These are phyloP conservation scores for Fraxinus americana DNA, from an alignment of 257 asterid species.

Conservation along the genomic window DNA sequence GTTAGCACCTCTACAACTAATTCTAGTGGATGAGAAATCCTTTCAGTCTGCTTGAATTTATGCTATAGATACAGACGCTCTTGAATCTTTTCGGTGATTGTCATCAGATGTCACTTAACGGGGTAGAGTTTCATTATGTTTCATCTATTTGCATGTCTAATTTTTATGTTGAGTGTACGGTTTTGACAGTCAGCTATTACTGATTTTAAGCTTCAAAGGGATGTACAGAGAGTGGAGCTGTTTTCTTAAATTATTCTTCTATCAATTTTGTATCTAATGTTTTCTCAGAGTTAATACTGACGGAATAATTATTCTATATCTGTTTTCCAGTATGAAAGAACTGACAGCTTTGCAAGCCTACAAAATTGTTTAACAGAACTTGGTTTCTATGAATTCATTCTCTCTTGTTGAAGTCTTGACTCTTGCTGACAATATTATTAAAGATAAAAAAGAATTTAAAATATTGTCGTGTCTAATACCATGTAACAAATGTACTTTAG, in stretches of 20 bases:
- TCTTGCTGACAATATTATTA: too few species aligned
- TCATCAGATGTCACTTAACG: not conserved
- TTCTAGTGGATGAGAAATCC: constrained; percentile 45
- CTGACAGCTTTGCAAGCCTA: not conserved
- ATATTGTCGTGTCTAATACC: too few species aligned
- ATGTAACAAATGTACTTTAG: too few species aligned
- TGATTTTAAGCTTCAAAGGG: constrained; percentile 22
- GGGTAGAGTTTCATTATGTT: constrained; percentile 20
- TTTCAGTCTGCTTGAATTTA: constrained; percentile 7
- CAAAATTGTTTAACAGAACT: not conserved
- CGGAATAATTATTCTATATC: too few species aligned
- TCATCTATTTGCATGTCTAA: not conserved
- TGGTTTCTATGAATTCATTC: too few species aligned
- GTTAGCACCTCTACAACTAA: constrained; percentile 40
- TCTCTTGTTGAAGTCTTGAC: too few species aligned
- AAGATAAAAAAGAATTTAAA: too few species aligned
- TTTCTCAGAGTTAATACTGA: not conserved
- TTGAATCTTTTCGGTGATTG: too few species aligned
- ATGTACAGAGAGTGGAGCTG: constrained; percentile 38
- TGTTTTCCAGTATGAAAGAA: too few species aligned
- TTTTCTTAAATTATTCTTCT: constrained; percentile 1
- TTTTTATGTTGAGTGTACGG: too few species aligned
- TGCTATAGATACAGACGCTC: not conserved
- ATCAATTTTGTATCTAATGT: not conserved
- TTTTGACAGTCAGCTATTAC: not conserved